Percentiles rank a stretch among this genome's conserved stretches.
These are phyloP conservation scores for Elaeagnus macrophylla DNA, from an alignment of 306 rosid species.

Conservation along the genomic window DNA sequence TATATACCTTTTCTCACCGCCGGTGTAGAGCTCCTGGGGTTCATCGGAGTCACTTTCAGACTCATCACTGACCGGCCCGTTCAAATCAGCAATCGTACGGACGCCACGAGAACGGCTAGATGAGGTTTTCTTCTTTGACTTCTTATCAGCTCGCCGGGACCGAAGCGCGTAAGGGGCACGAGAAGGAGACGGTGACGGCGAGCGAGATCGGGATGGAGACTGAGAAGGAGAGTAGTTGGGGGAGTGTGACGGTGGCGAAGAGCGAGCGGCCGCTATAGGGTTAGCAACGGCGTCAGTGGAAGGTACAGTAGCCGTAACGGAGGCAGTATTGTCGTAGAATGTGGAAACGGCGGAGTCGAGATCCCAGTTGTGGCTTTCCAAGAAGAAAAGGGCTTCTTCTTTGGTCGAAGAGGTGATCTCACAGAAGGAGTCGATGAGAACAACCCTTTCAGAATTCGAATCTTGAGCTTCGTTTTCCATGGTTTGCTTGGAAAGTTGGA, in stretches of 20 bases:
- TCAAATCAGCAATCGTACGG: conserved; percentile 59
- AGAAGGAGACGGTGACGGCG: conserved; percentile 25
- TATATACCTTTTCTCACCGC: conserved; percentile 87
- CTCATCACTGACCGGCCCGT: conserved; percentile 31
- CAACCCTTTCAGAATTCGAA: conserved; percentile 26
- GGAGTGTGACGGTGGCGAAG: conserved; percentile 12
- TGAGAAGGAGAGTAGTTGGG: conserved; percentile 26
- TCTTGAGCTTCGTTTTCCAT: conserved; percentile 32
- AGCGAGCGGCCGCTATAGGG: conserved; percentile 6
- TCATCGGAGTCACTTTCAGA: conserved; percentile 66
- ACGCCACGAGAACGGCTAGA: conserved; percentile 34
- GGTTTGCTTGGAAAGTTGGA: neutral
- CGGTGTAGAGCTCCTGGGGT: conserved; percentile 67
- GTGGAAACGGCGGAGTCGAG: conserved; percentile 89
- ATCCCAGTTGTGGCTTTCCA: conserved; percentile 76
- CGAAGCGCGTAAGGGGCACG: conserved; percentile 70
- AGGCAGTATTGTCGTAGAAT: conserved; percentile 39
- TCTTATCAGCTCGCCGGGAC: conserved; percentile 20
- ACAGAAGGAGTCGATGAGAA: conserved; percentile 52
- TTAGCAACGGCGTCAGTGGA: conserved; percentile 3
- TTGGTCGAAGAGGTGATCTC: conserved; percentile 71
- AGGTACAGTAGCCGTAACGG: neutral
- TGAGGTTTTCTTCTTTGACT: conserved; percentile 29
- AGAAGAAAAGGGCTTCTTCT: conserved; percentile 71
- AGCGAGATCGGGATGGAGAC: conserved; percentile 34